Conservation (phyloP, 1,284 basidiomycete species). For the Xanthoconium separans region DNA sequence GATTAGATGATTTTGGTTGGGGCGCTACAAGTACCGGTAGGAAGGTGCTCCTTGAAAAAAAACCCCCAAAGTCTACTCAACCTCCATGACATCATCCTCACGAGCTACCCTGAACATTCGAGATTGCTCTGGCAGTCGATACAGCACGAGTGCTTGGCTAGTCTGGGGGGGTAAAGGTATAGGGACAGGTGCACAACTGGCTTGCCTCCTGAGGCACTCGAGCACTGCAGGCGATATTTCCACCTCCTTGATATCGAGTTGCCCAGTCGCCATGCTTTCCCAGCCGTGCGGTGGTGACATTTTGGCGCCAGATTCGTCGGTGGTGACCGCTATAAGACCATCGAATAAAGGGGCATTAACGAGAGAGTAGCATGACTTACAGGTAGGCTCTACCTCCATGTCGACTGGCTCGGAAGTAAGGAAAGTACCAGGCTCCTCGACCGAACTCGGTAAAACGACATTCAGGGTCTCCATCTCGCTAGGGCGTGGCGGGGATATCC, state of each 20-base stretch:
- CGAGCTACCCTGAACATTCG: not conserved
- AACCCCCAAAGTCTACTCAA: constrained; percentile 39
- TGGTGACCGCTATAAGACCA: constrained; percentile 1
- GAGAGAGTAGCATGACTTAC: constrained; percentile 12
- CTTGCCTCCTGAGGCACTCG: constrained; percentile 40
- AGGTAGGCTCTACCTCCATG: constrained; percentile 63
- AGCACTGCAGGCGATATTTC: constrained; percentile 46
- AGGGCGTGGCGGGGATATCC: constrained; percentile 1
- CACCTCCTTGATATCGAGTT: constrained; percentile 25
- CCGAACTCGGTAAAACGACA: constrained; percentile 37
- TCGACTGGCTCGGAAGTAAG: constrained; percentile 45
- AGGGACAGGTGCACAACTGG: constrained; percentile 14
- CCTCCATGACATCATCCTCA: constrained; percentile 60
- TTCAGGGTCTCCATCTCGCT: constrained; percentile 11
- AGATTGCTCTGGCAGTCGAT: constrained; percentile 30
- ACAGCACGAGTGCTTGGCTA: constrained; percentile 59
- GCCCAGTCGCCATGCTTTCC: constrained; percentile 47
- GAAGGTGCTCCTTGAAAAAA: not conserved
- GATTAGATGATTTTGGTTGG: constrained; percentile 19
- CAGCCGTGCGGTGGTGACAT: not conserved
- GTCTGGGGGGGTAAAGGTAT: constrained; percentile 21
- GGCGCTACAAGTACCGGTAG: constrained; percentile 2
- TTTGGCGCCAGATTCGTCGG: not conserved
- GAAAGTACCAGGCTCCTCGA: constrained; percentile 45
- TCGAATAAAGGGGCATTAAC: not conserved